These are phyloP conservation scores for Aspergillus costaricaensis DNA, from an alignment of 2,329 filamentous ascomycete species.

Conservation along the genomic window DNA sequence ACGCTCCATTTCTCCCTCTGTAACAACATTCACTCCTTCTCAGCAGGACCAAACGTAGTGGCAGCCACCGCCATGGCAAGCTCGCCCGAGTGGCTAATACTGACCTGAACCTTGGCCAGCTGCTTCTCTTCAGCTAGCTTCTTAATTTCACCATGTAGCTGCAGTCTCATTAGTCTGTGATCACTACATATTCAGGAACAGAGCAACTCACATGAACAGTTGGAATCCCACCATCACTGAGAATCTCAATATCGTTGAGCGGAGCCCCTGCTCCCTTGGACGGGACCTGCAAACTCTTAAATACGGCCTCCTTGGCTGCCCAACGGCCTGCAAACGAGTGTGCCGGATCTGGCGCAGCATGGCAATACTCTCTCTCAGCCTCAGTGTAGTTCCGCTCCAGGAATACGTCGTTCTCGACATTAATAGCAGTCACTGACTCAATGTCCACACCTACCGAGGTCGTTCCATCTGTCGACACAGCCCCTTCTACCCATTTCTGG, in stretches of 20 bases:
- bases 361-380: neutral
- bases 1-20: neutral
- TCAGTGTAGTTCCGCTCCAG: neutral
- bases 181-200: neutral
- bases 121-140: neutral
- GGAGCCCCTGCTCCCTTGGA: neutral
- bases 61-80: neutral
- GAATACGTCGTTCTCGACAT: neutral
- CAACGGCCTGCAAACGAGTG: neutral
- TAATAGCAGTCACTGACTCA: neutral
- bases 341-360: neutral
- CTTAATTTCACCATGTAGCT: neutral
- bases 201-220: neutral
- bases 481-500: neutral
- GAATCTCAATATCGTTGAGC: neutral
- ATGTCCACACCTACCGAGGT: neutral
- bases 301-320: neutral
- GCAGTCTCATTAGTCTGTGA: neutral
- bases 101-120: neutral
- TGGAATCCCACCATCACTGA: neutral
- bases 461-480: neutral
- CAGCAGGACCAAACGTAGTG: neutral
- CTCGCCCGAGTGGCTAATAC: neutral
- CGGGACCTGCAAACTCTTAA: neutral
- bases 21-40: neutral